Evolutionary conservation across 352 stramenopile genomes (phyloP).

Genomic region (Globisporangium viniferum): DNA sequence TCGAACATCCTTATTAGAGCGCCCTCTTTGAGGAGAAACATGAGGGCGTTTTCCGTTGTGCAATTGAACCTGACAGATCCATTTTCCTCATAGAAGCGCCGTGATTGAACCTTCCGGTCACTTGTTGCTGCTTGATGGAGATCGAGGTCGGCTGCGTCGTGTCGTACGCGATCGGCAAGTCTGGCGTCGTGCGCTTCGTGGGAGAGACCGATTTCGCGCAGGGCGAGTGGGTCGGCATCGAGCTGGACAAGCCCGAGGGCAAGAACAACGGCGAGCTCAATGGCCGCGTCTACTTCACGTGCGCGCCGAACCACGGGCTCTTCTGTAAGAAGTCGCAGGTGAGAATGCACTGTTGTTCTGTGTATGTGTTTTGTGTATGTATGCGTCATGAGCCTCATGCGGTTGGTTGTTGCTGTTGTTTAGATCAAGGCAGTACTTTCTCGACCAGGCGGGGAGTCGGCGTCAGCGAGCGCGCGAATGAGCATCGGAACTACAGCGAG

Average conservation of each 20-base stretch:
- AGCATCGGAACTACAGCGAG: conserved; percentile 17
- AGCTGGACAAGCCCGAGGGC: conserved; percentile 72
- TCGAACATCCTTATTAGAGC: background rate
- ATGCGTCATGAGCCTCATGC: background rate
- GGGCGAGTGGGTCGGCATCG: conserved; percentile 81
- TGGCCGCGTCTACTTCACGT: conserved; percentile 78
- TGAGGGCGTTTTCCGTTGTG: background rate
- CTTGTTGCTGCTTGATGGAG: conserved; percentile 24
- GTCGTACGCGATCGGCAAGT: conserved; percentile 66
- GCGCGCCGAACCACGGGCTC: conserved; percentile 61
- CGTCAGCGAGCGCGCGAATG: conserved; percentile 7
- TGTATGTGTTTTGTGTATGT: conserved; percentile 5
- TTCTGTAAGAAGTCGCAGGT: conserved; percentile 64
- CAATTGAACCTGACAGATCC: background rate
- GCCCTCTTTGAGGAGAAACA: no score
- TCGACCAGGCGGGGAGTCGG: conserved; percentile 7
- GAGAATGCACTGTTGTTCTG: background rate
- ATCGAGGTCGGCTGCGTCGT: conserved; percentile 61
- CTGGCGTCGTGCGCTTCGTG: conserved; percentile 69
- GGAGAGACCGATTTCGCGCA: conserved; percentile 75
- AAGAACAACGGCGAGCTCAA: conserved; percentile 88
- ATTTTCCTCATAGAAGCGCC: background rate
- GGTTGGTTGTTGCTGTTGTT: background rate
- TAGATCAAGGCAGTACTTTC: conserved; percentile 36
- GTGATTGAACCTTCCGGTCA: background rate